Conservation (phyloP, 495 filamentous ascomycete species). For the Xylaria castorea region DNA sequence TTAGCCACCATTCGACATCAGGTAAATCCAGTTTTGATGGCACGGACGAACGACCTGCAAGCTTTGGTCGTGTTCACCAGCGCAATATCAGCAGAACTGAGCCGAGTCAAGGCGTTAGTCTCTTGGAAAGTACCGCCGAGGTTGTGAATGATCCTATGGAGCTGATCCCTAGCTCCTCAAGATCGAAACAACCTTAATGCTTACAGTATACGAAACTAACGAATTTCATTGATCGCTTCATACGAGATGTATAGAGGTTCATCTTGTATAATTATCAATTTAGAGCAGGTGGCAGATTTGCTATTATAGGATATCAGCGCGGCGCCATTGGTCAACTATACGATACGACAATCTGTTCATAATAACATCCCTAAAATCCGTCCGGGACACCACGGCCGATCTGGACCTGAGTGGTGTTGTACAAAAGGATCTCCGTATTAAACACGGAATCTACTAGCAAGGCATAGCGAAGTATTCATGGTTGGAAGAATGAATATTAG, state of each 20-base stretch:
- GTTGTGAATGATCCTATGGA: conserved; percentile 49
- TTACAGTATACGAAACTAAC: conserved; percentile 35
- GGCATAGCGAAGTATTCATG: conserved; percentile 12
- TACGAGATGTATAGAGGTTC: conserved; percentile 38
- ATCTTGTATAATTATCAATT: conserved; percentile 28
- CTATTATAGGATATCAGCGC: conserved; percentile 28
- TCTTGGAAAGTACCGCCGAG: conserved; percentile 58
- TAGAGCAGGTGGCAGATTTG: conserved; percentile 27
- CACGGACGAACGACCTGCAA: conserved; percentile 65
- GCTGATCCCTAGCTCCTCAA: conserved; percentile 32
- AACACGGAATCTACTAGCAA: neutral
- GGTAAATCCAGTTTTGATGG: conserved; percentile 23
- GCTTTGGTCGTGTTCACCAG: conserved; percentile 76
- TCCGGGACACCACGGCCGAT: neutral
- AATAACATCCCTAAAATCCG: neutral
- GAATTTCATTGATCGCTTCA: conserved; percentile 39
- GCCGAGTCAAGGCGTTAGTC: conserved; percentile 48
- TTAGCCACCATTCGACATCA: conserved; percentile 43
- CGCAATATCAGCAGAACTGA: conserved; percentile 67
- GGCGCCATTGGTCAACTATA: conserved; percentile 24
- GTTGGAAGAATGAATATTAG: conserved; percentile 22
- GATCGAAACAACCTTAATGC: conserved; percentile 24
- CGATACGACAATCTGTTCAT: conserved; percentile 20
- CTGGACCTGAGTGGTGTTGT: neutral
- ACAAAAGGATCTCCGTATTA: neutral